These are phyloP conservation scores for Lepidium africanum DNA, from an alignment of 345 rosid species.

Conservation along the genomic window DNA sequence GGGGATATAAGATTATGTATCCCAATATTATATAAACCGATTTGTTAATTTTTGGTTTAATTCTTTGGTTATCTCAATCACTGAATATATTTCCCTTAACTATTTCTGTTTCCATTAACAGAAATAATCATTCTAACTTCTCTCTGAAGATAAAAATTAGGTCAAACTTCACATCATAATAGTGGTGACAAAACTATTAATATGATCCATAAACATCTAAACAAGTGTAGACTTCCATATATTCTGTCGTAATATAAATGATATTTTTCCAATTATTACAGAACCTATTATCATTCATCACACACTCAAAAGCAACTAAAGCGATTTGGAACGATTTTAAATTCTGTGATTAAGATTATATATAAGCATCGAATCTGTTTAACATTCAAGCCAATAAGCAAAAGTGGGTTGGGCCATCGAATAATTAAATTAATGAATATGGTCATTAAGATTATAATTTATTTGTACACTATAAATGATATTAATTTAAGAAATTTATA, in stretches of 20 bases:
- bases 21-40: too few species aligned
- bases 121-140: too few species aligned
- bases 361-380: conserved; percentile 15
- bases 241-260: background rate
- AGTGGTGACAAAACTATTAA: background rate
- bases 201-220: background rate
- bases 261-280: background rate
- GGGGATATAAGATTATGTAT: too few species aligned
- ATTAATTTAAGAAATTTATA: background rate
- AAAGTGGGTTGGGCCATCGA: conserved; percentile 27
- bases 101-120: too few species aligned
- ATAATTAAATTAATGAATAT: background rate
- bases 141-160: too few species aligned
- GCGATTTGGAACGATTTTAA: background rate
- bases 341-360: background rate
- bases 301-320: background rate
- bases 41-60: too few species aligned
- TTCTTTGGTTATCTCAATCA: too few species aligned
- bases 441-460: background rate
- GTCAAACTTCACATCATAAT: background rate
- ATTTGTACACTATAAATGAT: background rate
- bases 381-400: conserved; percentile 5
- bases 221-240: conserved; percentile 8
- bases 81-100: too few species aligned
- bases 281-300: background rate